These are phyloP conservation scores for Xylaria sp. DNA, from an alignment of 2,329 filamentous ascomycete genomes.

Conservation along the genomic window DNA sequence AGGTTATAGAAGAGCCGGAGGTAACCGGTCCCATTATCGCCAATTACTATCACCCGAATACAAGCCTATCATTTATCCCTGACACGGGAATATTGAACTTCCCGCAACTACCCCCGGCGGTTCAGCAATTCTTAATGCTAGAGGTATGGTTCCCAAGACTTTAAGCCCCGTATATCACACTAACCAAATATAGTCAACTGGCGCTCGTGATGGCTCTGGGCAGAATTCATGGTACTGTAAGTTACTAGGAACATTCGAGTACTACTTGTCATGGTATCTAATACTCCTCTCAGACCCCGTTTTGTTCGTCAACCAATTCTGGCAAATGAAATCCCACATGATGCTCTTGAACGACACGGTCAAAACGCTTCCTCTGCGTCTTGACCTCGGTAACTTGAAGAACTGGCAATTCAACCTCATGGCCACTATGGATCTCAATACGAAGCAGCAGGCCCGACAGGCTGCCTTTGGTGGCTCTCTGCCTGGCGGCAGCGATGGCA, in stretches of 20 bases:
- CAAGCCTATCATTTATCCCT: constrained; percentile 88
- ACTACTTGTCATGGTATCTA: constrained; percentile 29
- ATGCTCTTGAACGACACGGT: constrained; percentile 90
- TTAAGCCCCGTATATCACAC: not conserved
- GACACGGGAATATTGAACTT: constrained; percentile 78
- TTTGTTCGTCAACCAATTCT: constrained; percentile 94
- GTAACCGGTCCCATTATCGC: constrained; percentile 75
- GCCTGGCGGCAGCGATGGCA: constrained; percentile 85
- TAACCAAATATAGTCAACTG: constrained; percentile 61
- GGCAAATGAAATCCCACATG: constrained; percentile 95
- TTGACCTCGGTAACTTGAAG: constrained; percentile 83
- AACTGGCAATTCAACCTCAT: constrained; percentile 93
- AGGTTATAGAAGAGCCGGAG: constrained; percentile 62
- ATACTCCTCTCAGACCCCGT: constrained; percentile 72
- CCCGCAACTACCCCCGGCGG: constrained; percentile 74
- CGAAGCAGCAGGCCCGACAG: constrained; percentile 83
- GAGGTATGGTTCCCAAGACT: constrained; percentile 60
- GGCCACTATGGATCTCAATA: constrained; percentile 85
- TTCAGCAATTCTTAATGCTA: constrained; percentile 80
- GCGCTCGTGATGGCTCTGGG: constrained; percentile 83
- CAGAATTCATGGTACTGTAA: constrained; percentile 89
- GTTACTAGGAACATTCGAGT: constrained; percentile 44
- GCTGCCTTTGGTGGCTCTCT: constrained; percentile 76
- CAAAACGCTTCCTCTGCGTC: constrained; percentile 80
- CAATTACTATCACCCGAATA: constrained; percentile 95